Base-by-base conservation (phyloP, 345 rosid genomes). In the Bruguiera parviflora region DNA sequence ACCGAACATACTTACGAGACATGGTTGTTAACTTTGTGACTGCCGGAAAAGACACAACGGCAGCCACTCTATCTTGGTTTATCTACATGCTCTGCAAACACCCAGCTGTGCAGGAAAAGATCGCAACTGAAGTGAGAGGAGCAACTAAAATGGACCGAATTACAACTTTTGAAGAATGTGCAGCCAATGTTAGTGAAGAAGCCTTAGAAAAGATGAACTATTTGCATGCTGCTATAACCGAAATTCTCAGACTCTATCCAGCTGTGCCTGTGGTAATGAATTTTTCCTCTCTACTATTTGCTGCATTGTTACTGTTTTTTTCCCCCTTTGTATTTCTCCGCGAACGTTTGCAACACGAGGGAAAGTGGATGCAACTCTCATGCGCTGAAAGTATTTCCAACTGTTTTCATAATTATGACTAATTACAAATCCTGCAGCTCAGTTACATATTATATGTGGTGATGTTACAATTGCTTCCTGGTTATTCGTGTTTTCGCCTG, bases 1-100 rank as follows among this genome's bases (percentile, higher is more conserved):
- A 85, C 64, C 78, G 64, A 28, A 82, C 53, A 46, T 85, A 82
- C 64, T 67, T 87, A 25, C 70, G 92, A 37, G 89, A 87, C 63
- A 83, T 84, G 63, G 79, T 80, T 65, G 85, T 87, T 5, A 87
- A 77, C 72, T 82, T 87, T 75, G 70, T 83, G 6, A 85, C 83
- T 59, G 92, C 92, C 33, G 89, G 92, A 11, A 87, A 85, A 82
- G 92, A 87, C 75, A 87, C 89, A 6, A 87, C 88, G 5, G 92
- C 89, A 24, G 67, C 78, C 43, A 8, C 88, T 59, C 82, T 87
- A 9, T 80, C 92, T 9, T 87, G 92, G 92, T 85, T 87, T 63
- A 56, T 80, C 6, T 83, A 74, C 67, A 76, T 79, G 84, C 84
- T 87, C 28, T 85, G 92, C 78, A 66, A 78, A 59, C 52, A 82